Conservation (phyloP, 2,329 filamentous ascomycete species). For the Aspergillus arachidicola region DNA sequence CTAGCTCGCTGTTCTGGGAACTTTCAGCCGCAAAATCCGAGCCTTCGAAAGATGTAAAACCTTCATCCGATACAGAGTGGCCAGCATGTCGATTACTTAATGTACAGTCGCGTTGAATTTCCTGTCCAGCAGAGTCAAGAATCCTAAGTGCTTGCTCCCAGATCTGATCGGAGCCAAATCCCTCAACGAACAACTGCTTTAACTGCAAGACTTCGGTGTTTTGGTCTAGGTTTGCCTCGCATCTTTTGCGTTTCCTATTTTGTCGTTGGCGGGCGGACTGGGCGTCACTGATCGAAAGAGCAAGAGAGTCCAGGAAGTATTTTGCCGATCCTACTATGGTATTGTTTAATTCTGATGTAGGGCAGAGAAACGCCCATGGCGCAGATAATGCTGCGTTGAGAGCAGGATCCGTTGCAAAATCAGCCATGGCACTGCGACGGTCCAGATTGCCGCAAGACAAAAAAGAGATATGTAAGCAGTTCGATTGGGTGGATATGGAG, state of each 20-base stretch:
- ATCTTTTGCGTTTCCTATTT: constrained; percentile 75
- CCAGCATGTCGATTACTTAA: constrained; percentile 30
- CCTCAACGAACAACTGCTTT: constrained; percentile 80
- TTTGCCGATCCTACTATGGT: constrained; percentile 78
- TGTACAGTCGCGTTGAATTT: constrained; percentile 55
- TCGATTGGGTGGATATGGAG: no score
- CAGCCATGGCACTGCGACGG: neutral
- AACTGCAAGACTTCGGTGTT: constrained; percentile 67
- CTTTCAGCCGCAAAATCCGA: constrained; percentile 19
- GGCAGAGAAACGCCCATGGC: constrained; percentile 77
- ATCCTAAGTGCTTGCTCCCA: constrained; percentile 93
- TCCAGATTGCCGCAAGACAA: neutral
- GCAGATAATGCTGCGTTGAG: constrained; percentile 54
- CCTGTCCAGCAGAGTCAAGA: constrained; percentile 64
- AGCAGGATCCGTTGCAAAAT: neutral
- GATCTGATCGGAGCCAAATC: constrained; percentile 84
- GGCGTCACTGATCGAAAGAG: constrained; percentile 70
- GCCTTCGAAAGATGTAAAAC: constrained; percentile 7
- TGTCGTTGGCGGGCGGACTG: constrained; percentile 71
- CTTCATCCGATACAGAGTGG: constrained; percentile 8
- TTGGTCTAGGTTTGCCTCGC: constrained; percentile 51
- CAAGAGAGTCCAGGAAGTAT: constrained; percentile 75
- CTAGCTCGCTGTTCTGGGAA: constrained; percentile 19
- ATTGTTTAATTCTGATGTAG: constrained; percentile 65
- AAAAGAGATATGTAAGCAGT: no score